Percentiles rank a stretch among this genome's conserved stretches.
Evolutionary conservation across 2,329 filamentous ascomycete genomes (phyloP).

Genomic region (Atkinsonella hypoxylon): DNA sequence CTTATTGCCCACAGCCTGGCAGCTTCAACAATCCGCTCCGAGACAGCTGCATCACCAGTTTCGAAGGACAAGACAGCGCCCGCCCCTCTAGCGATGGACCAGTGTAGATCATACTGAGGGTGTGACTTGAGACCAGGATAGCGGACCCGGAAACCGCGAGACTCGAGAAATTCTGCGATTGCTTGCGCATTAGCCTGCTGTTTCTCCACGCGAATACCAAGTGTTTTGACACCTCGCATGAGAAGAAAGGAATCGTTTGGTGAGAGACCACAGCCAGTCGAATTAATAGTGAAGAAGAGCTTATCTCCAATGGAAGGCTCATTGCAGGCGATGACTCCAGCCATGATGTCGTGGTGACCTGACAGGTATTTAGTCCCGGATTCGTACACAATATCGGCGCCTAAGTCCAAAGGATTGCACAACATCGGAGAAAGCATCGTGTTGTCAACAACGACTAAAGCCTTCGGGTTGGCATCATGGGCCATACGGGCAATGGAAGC

Average conservation of each 20-base stretch:
- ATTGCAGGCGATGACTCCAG: conserved; percentile 88
- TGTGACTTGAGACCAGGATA: conserved; percentile 92
- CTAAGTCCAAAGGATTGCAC: conserved; percentile 84
- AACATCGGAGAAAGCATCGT: conserved; percentile 97
- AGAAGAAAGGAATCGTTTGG: conserved; percentile 95
- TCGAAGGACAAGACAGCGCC: conserved; percentile 94
- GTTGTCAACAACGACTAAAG: conserved; percentile 89
- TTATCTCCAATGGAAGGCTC: conserved; percentile 70
- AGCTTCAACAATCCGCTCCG: conserved; percentile 87
- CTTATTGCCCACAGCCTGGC: conserved; percentile 89
- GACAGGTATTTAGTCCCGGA: conserved; percentile 96
- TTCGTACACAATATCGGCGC: conserved; percentile 94
- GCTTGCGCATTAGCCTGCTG: conserved; percentile 85
- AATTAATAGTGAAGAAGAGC: conserved; percentile 94
- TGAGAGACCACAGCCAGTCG: conserved; percentile 83
- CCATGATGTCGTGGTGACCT: conserved; percentile 98
- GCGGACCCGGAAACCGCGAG: conserved; percentile 83
- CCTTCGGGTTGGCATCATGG: conserved; percentile 65
- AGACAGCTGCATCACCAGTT: conserved; percentile 73
- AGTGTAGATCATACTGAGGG: conserved; percentile 91
- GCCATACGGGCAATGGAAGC: conserved; percentile 62
- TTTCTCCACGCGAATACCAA: conserved; percentile 97
- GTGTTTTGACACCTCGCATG: conserved; percentile 89
- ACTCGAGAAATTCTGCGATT: conserved; percentile 87
- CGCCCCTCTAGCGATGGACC: conserved; percentile 87